A percentile compares a stretch with the other conserved stretches of the same genome.
Evolutionary conservation across 306 rosid species (phyloP).

Genomic region (Inga oerstediana): DNA sequence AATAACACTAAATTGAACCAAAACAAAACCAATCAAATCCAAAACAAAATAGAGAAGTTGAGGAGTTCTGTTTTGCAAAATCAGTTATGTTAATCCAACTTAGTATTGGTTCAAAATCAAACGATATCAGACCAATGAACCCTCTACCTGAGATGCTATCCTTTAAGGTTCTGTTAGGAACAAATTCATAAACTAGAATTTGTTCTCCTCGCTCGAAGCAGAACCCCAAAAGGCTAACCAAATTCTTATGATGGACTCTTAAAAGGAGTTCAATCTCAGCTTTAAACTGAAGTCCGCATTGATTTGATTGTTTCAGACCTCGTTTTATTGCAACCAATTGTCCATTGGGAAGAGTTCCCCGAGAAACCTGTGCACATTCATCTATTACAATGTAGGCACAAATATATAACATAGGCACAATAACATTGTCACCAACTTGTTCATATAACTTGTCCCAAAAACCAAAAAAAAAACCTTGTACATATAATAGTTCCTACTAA

Average conservation of each 20-base stretch:
- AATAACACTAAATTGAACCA: background rate
- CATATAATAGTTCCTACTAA: background rate
- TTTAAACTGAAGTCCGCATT: conserved; percentile 50
- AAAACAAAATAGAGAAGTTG: background rate
- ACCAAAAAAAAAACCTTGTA: no score
- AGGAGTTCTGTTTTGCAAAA: background rate
- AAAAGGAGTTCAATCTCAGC: conserved; percentile 65
- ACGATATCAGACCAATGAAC: no score
- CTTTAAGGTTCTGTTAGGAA: no score
- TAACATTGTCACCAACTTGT: background rate
- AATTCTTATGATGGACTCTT: conserved; percentile 62
- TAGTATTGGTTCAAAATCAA: no score
- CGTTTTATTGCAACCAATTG: conserved; percentile 54
- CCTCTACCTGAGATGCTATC: no score
- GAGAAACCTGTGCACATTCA: conserved; percentile 45
- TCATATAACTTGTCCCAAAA: background rate
- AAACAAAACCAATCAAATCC: background rate
- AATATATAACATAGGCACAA: background rate
- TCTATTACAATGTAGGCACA: background rate
- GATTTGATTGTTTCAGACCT: conserved; percentile 46
- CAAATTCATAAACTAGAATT: conserved; percentile 47
- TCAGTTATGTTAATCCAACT: background rate
- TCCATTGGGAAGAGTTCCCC: conserved; percentile 49
- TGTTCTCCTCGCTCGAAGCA: conserved; percentile 62
- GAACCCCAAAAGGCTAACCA: conserved; percentile 58